Base-by-base conservation (phyloP, 192 early-diverging fungal species). In the Gorgonomyces haynaldii region DNA sequence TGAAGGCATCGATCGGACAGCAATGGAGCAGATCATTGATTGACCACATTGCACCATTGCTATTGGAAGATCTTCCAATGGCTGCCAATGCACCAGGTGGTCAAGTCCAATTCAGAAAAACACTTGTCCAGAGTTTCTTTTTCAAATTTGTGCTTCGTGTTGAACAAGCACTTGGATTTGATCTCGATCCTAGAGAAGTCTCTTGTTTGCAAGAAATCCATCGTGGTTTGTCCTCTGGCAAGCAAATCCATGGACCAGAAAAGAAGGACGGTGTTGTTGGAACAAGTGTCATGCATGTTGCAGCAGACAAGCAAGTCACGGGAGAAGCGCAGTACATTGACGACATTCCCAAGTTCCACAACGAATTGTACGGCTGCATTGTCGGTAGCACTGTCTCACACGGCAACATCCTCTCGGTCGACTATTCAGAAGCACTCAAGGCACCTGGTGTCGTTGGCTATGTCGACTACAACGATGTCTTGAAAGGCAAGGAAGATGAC, bases 291-390 rank as follows among this genome's bases (percentile, higher is more conserved):
- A 61, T 79, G 13, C 87, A 89, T 53, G 39, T 81, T 31, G 70
- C 83, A 26, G 86, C 84, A 7, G 61, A 85, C 52, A 87, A 85
- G 65, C 89, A 91, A 50, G 73, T 74, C 20, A 89, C 86, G 15
- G 86, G 89, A 26, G 84, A 86, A 57, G 87, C 87, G 8, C 55
- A 76, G 22, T 91, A 88, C 55, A 53, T 79, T 2, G 86, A 91
- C 62, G 89, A 91, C 51, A 85, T 88, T 53, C 89, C 89, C 8
- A 60, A 58, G 25, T 34, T 78, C 4, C 51, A 65, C 15, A 76
- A 72, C 59, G 89, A 91, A 63, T 52, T 79, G 38, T 77, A 83
- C 53, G 73, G 69, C 37, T 77, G 60, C 4, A 55, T 89, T 45
- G 81, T 91, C 26, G 54, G 78, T 45, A 78, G 83, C 24, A 52